Conservation (phyloP, 768 basidiomycete species). For the Tulasnella calospora region DNA sequence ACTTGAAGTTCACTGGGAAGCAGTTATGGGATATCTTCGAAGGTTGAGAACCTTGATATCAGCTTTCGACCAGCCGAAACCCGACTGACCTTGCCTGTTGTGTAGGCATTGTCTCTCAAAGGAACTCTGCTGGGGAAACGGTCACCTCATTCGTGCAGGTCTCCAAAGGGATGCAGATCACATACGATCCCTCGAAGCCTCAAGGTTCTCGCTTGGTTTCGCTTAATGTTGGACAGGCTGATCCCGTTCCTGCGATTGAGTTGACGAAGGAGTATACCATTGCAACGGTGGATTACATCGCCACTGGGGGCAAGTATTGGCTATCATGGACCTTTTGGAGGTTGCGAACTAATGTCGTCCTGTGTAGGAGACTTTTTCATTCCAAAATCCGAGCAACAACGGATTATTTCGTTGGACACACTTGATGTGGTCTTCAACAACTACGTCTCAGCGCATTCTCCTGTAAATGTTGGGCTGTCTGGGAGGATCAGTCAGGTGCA, state of each 20-base stretch:
- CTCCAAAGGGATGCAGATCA: slow-evolving; percentile 37
- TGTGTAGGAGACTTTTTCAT: slow-evolving; percentile 20
- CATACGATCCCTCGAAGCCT: slow-evolving; percentile 31
- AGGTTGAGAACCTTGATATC: slow-evolving; percentile 35
- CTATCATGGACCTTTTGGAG: slow-evolving; percentile 6
- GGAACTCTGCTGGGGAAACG: slow-evolving; percentile 24
- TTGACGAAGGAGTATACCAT: slow-evolving; percentile 31
- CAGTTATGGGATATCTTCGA: slow-evolving; percentile 45
- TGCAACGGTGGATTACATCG: slow-evolving; percentile 33
- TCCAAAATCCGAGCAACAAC: slow-evolving; percentile 11
- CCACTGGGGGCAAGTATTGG: slow-evolving; percentile 31
- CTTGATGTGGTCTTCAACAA: slow-evolving; percentile 31
- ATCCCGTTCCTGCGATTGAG: slow-evolving; percentile 24
- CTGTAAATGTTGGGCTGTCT: slow-evolving; percentile 28
- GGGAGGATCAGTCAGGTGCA: slow-evolving; percentile 29
- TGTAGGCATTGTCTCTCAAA: slow-evolving; percentile 18
- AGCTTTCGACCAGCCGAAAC: too few species aligned
- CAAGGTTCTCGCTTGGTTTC: slow-evolving; percentile 31
- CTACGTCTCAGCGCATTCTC: slow-evolving; percentile 29
- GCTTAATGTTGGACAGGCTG: slow-evolving; percentile 28
- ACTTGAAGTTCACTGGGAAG: slow-evolving; percentile 42
- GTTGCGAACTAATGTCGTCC: not conserved
- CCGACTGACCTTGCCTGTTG: not conserved
- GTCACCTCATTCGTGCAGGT: slow-evolving; percentile 46
- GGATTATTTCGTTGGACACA: slow-evolving; percentile 7